A percentile compares a stretch with the other conserved stretches of the same genome.
These are phyloP conservation scores for Pilasporangium apinafurcum DNA, from an alignment of 352 stramenopile genomes.

Conservation along the genomic window DNA sequence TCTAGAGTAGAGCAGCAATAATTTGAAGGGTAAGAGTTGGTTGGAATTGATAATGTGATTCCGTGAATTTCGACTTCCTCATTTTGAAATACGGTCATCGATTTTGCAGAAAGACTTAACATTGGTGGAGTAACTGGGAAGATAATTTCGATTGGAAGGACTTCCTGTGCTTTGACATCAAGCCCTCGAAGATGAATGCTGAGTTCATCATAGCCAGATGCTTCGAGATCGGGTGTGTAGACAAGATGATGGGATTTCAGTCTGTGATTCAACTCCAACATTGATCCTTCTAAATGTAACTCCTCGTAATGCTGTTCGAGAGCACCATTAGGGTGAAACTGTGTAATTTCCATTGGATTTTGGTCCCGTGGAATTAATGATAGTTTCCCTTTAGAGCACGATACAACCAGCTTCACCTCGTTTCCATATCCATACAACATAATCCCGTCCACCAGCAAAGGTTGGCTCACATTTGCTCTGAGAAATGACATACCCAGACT, in stretches of 20 bases:
- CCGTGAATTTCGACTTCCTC: constrained; percentile 5
- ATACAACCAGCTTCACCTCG: constrained; percentile 2
- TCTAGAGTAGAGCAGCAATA: background rate
- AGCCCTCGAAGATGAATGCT: constrained; percentile 1
- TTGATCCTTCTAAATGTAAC: constrained; percentile 1
- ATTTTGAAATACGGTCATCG: background rate
- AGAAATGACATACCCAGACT: constrained; percentile 1
- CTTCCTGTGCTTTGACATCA: background rate
- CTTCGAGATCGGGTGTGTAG: background rate
- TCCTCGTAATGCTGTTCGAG: too few species aligned
- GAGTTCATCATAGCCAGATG: constrained; percentile 1
- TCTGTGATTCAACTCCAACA: constrained; percentile 7
- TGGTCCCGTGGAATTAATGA: too few species aligned
- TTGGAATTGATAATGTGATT: constrained; percentile 1
- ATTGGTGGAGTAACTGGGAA: background rate
- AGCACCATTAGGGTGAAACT: too few species aligned
- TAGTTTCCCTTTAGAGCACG: background rate
- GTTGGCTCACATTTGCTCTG: constrained; percentile 1
- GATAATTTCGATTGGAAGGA: constrained; percentile 6
- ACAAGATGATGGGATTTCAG: constrained; percentile 1
- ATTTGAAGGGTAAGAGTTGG: background rate
- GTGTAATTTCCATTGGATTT: too few species aligned
- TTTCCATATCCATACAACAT: constrained; percentile 5
- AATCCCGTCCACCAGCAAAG: constrained; percentile 2
- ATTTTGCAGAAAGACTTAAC: constrained; percentile 1